These are phyloP conservation scores for Quercus berberidifolia DNA, from an alignment of 306 rosid genomes.

Conservation along the genomic window DNA sequence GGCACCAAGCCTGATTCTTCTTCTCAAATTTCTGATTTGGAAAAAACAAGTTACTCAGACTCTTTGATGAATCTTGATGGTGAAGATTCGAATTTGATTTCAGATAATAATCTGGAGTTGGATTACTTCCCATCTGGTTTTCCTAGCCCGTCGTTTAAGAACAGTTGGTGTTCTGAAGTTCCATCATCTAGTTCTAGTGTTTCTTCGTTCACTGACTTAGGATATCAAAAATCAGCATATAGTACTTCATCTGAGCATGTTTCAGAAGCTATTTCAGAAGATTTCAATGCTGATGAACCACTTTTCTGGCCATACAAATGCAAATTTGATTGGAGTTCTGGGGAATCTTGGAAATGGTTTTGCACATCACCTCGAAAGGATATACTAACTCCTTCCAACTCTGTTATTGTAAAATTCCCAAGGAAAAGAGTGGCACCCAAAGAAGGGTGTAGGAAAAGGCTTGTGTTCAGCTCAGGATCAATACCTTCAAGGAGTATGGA, in stretches of 20 bases:
- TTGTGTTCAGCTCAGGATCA: slow-evolving; percentile 14
- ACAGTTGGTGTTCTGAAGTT: slow-evolving; percentile 6
- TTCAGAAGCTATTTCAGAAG: slow-evolving; percentile 17
- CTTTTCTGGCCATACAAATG: slow-evolving; percentile 55
- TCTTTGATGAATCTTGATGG: slow-evolving; percentile 39
- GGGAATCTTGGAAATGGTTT: slow-evolving; percentile 32
- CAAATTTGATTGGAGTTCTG: slow-evolving; percentile 26
- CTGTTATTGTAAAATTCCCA: not conserved
- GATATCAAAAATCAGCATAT: not conserved
- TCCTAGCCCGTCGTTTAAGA: slow-evolving; percentile 16
- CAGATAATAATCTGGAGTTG: slow-evolving; percentile 7
- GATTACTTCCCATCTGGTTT: slow-evolving; percentile 7
- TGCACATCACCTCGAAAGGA: slow-evolving; percentile 34
- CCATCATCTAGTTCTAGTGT: slow-evolving; percentile 2
- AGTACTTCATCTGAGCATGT: slow-evolving; percentile 5
- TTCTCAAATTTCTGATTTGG: slow-evolving; percentile 12
- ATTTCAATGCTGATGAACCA: slow-evolving; percentile 29
- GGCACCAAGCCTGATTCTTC: slow-evolving; percentile 20
- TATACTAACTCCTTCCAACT: not conserved
- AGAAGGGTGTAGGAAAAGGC: slow-evolving; percentile 18
- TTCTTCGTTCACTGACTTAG: slow-evolving; percentile 4
- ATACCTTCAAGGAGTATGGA: slow-evolving; percentile 9
- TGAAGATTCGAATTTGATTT: slow-evolving; percentile 23
- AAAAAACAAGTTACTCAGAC: slow-evolving; percentile 13
- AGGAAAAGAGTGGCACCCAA: not conserved